Evolutionary conservation across 306 rosid species (phyloP), one percentile per base, ranked within the genome.

Genomic region (Lathyrus aphaca): DNA sequence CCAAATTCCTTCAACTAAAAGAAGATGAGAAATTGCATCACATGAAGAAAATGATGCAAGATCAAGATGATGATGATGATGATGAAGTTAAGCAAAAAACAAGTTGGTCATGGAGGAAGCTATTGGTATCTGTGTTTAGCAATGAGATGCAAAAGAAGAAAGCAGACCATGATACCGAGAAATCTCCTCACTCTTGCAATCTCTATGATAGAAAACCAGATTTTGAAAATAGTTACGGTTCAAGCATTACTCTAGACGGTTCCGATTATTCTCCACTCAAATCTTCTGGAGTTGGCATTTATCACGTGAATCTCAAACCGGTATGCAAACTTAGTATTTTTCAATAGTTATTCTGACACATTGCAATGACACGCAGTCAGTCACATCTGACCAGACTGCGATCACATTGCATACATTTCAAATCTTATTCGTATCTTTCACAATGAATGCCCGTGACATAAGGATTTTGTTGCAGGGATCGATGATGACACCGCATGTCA

Each of bases 401-500:
- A 3, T 50, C 25, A 9, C 3, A 18, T 4, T 9, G 7, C 27
- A 50, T 5, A 18, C 13, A 17, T 0, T 49, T 49, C 27, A 49
- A 49, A 49, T 16, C 11, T 4, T 45, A 45, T 45, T 45, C 10
- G 5, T 2, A 32, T 1, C 3, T 11, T 49, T 49, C 8, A 8
- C 4, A 45, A 50, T 18, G 4, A 50, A 9, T 8, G 3, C 1
- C 27, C 14, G 1, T 0, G 12, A 50, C 2, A 18, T 18, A 50
- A 18, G 6, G 18, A 9, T 50, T 50, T 50, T 8, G 18, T 48
- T 38, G 72, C 71, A 89, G 96, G 92, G 98, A 42, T 79, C 98
- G 0, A 92, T 92, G 96, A 84, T 92, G 96, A 82, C 96, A 16
- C 98, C 98, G 0, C 98, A 89, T 69, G 43, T 89, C 69, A 89